Evolutionary conservation across 108 stramenopile species (phyloP).

Genomic region (Epipyxis sp.): DNA sequence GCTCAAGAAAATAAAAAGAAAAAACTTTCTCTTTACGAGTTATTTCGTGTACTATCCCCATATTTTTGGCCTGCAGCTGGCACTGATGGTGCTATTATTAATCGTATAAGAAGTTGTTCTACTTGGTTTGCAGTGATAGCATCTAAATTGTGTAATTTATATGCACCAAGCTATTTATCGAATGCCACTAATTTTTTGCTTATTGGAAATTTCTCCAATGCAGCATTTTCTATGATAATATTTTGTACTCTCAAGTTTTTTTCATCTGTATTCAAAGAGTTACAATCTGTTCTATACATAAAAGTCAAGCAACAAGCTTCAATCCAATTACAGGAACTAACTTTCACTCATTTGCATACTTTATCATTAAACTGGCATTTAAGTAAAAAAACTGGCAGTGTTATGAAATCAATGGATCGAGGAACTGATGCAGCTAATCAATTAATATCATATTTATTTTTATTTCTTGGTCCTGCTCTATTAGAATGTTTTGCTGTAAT

Average conservation of each 20-base stretch:
- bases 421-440: conserved; percentile 64
- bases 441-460: conserved; percentile 85
- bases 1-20: no score
- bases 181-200: conserved; percentile 75
- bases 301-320: conserved; percentile 93
- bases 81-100: neutral
- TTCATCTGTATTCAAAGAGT: conserved; percentile 72
- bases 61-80: neutral
- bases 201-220: conserved; percentile 42
- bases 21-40: neutral
- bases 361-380: conserved; percentile 91
- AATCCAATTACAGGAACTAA: conserved; percentile 77
- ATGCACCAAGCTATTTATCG: conserved; percentile 76
- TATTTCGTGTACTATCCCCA: neutral
- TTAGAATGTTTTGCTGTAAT: conserved; percentile 79
- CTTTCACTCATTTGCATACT: conserved; percentile 81
- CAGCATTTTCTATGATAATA: conserved; percentile 27
- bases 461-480: conserved; percentile 83
- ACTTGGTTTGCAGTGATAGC: conserved; percentile 84
- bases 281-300: conserved; percentile 83
- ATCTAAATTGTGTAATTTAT: conserved; percentile 74
- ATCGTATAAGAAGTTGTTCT: neutral
- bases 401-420: conserved; percentile 83
- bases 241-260: conserved; percentile 69
- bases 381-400: conserved; percentile 86